These are phyloP conservation scores for Urostyla sp. DNA, from an alignment of 73 alveolate species.

Conservation along the genomic window DNA sequence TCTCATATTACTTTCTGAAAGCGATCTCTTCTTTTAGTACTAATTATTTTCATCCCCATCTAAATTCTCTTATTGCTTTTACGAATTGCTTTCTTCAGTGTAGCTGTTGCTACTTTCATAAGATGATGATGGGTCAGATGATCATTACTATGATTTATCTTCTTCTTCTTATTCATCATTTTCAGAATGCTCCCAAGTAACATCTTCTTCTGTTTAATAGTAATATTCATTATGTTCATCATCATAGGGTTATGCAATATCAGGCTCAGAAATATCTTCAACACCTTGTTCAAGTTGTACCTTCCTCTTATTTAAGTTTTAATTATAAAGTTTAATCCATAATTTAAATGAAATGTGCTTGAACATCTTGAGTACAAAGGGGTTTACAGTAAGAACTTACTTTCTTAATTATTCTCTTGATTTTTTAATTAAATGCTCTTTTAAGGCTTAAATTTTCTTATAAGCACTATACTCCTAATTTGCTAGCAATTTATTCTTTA, in stretches of 20 bases:
- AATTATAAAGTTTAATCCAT: conserved; percentile 39
- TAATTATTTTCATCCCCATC: too few relatives aligned
- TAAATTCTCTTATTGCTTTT: too few relatives aligned
- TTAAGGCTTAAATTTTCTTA: conserved; percentile 12
- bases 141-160: conserved; percentile 38
- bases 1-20: too few relatives aligned
- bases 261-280: not conserved
- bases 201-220: conserved; percentile 41
- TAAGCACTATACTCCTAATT: not conserved
- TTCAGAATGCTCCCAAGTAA: not conserved
- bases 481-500: conserved; percentile 31
- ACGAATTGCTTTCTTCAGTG: too few relatives aligned
- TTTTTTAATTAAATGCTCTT: not conserved
- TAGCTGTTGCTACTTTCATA: too few relatives aligned
- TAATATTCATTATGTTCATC: conserved; percentile 1
- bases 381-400: conserved; percentile 45
- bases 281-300: not conserved
- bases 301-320: not conserved
- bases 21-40: too few relatives aligned
- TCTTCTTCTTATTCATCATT: not conserved
- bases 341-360: conserved; percentile 48
- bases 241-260: not conserved
- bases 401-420: conserved; percentile 44
- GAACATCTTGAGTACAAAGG: conserved; percentile 41
- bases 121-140: too few relatives aligned